Conservation (phyloP, 148 eudicot genomes). For the Rhododendron molle region DNA sequence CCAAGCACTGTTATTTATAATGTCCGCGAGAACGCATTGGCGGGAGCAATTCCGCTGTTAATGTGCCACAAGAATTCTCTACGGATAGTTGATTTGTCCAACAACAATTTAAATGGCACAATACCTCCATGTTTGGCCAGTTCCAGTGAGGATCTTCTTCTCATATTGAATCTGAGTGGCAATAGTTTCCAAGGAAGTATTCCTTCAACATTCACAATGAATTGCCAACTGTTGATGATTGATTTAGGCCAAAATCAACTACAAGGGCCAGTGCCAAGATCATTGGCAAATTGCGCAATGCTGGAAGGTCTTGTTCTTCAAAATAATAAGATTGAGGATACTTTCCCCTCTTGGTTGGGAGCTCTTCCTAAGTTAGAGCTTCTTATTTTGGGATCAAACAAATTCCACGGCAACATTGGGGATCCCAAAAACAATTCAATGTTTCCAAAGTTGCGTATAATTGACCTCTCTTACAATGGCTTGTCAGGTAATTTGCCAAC, state of each 20-base stretch:
- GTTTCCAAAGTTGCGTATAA: too few relatives aligned
- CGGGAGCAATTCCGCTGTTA: not conserved
- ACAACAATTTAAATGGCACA: not conserved
- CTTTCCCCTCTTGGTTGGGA: too few relatives aligned
- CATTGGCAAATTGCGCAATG: not conserved
- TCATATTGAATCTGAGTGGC: not conserved
- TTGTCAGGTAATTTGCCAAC: too few relatives aligned
- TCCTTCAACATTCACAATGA: not conserved
- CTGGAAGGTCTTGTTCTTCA: not conserved
- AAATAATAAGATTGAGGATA: too few relatives aligned
- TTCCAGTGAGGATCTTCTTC: not conserved
- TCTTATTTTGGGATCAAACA: not conserved
- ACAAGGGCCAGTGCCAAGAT: not conserved
- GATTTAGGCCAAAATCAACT: not conserved
- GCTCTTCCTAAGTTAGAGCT: too few relatives aligned
- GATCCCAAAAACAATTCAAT: too few relatives aligned
- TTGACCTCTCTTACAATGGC: too few relatives aligned
- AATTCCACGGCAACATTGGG: too few relatives aligned
- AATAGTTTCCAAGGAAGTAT: not conserved
- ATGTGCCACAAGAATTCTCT: not conserved
- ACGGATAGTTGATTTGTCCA: not conserved
- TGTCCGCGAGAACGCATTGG: fast-evolving
- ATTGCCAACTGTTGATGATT: not conserved
- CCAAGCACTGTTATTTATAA: not conserved
- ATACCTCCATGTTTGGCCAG: not conserved